Conservation (phyloP, 2,329 filamentous ascomycete genomes). For the Exophiala sp. region DNA sequence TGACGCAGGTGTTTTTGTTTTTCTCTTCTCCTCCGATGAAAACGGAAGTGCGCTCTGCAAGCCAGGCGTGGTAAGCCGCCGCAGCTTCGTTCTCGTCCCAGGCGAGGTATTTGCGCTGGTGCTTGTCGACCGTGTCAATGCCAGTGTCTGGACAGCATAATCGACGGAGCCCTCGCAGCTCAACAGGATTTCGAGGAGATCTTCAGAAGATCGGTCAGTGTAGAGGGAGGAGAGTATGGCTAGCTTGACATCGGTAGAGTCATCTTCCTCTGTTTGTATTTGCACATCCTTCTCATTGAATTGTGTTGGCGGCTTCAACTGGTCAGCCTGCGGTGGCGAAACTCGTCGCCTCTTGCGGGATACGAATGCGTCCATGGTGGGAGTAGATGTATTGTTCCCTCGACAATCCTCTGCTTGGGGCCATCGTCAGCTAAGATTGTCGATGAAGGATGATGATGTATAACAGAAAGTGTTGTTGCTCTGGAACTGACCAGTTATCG, state of each 20-base stretch:
- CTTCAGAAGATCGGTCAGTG: conserved; percentile 56
- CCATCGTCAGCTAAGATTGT: conserved; percentile 20
- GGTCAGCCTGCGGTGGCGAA: conserved; percentile 16
- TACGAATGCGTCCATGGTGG: conserved; percentile 40
- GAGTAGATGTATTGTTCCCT: conserved; percentile 10
- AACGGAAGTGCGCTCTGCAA: conserved; percentile 59
- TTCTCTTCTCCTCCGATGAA: conserved; percentile 21
- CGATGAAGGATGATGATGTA: background rate
- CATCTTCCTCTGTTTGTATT: conserved; percentile 63
- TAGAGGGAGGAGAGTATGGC: conserved; percentile 75
- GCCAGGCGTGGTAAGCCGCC: conserved; percentile 39
- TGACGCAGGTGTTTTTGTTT: conserved; percentile 34
- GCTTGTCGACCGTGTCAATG: conserved; percentile 15
- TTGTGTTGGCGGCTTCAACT: background rate
- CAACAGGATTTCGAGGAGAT: conserved; percentile 71
- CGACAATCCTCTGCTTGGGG: conserved; percentile 20
- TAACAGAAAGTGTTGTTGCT: background rate
- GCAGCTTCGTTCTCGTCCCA: conserved; percentile 36
- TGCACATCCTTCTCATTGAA: conserved; percentile 34
- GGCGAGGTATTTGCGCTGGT: conserved; percentile 1
- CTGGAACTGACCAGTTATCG: conserved; percentile 4
- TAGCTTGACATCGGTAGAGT: conserved; percentile 84
- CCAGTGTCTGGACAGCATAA: conserved; percentile 55
- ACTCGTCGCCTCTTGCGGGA: conserved; percentile 34
- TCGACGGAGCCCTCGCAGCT: conserved; percentile 71